Conservation (phyloP, 2,329 filamentous ascomycete species). For the Paraphaeosphaeria minitans region DNA sequence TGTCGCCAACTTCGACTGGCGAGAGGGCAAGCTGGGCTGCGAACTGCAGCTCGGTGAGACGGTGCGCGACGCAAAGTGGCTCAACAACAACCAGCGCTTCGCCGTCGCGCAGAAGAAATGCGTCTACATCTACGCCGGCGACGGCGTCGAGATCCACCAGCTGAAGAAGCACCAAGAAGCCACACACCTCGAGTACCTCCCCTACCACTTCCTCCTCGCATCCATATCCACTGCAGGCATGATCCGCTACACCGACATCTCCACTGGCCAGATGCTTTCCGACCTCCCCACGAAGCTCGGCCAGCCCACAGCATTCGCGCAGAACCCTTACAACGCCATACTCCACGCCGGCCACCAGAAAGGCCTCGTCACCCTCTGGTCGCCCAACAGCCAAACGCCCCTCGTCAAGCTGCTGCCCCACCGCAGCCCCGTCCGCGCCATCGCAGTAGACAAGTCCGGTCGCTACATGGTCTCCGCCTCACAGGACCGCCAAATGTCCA, state of each 20-base stretch:
- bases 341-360: slow-evolving; percentile 94
- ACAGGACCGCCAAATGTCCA: slow-evolving; percentile 87
- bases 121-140: slow-evolving; percentile 92
- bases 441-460: slow-evolving; percentile 87
- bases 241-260: slow-evolving; percentile 90
- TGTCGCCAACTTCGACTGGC: slow-evolving; percentile 96
- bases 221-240: slow-evolving; percentile 84
- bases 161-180: slow-evolving; percentile 90
- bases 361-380: slow-evolving; percentile 93
- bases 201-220: slow-evolving; percentile 92
- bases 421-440: slow-evolving; percentile 80
- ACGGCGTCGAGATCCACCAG: slow-evolving; percentile 91
- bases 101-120: slow-evolving; percentile 96
- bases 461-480: slow-evolving; percentile 95
- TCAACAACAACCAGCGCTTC: slow-evolving; percentile 94
- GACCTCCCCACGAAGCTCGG: slow-evolving; percentile 87
- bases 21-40: slow-evolving; percentile 86
- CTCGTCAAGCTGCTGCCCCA: slow-evolving; percentile 92
- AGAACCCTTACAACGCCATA: slow-evolving; percentile 92
- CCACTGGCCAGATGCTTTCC: slow-evolving; percentile 84
- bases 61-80: slow-evolving; percentile 84
- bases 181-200: slow-evolving; percentile 91
- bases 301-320: slow-evolving; percentile 78
- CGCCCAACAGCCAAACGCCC: slow-evolving; percentile 83
- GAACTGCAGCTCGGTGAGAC: slow-evolving; percentile 92